Percentiles rank a stretch among this genome's conserved stretches.
phyloP scores from a whole-genome alignment of 306 rosid species.

The Castanospermum australe region DNA sequence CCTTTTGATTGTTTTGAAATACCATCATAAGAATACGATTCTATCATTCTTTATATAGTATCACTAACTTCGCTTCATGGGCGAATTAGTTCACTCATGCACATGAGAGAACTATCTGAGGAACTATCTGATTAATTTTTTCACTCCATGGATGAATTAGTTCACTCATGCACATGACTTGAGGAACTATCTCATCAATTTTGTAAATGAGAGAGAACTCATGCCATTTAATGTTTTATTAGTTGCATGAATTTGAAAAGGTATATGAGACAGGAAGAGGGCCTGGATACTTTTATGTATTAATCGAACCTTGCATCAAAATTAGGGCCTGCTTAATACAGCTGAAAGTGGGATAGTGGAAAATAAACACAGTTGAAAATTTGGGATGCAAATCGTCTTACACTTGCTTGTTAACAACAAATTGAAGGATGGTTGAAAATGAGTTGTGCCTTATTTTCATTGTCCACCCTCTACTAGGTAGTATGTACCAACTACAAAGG shows the following conservation, averaged over 20 bases:
- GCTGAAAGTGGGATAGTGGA: not conserved
- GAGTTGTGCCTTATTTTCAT: not conserved
- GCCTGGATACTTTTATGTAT: not conserved
- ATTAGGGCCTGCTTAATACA: not conserved
- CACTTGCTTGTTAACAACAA: not conserved
- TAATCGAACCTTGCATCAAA: not conserved
- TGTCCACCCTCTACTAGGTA: not conserved
- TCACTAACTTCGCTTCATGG: not conserved
- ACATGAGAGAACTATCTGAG: not conserved
- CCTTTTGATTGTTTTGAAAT: not conserved
- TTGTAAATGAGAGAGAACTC: not conserved
- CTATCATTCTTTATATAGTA: not conserved
- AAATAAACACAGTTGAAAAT: not conserved
- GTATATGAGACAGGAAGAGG: not conserved
- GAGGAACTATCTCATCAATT: not conserved
- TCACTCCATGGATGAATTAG: too few species aligned
- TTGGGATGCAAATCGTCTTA: not conserved
- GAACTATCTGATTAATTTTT: slow-evolving; percentile 15
- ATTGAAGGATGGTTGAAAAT: not conserved
- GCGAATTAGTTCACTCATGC: not conserved
- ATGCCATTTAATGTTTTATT: not conserved
- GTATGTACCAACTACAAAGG: not conserved
- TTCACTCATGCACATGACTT: too few species aligned
- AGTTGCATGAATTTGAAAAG: not conserved
- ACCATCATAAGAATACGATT: slow-evolving; percentile 9